Evolutionary conservation across 805 yeast genomes (phyloP).

Genomic region (Candida xyloterini): DNA sequence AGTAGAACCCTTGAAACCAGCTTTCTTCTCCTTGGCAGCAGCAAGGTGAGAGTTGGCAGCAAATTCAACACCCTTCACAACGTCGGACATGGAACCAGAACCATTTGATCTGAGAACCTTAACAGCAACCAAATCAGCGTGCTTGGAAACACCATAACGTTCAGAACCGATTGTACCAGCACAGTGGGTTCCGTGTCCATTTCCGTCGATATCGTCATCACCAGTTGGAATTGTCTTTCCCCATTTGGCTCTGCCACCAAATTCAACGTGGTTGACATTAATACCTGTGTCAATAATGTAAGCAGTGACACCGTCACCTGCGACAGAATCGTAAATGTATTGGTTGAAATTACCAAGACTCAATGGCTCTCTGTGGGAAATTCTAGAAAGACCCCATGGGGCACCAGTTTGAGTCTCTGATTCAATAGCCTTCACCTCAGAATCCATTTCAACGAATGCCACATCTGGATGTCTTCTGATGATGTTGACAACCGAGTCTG

Average conservation of each 20-base stretch:
- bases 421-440: conserved; percentile 61
- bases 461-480: conserved; percentile 57
- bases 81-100: conserved; percentile 80
- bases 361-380: conserved; percentile 75
- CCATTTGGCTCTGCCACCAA: conserved; percentile 82
- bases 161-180: conserved; percentile 92
- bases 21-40: conserved; percentile 45
- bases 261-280: conserved; percentile 69
- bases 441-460: conserved; percentile 67
- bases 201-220: conserved; percentile 72
- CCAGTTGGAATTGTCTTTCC: conserved; percentile 77
- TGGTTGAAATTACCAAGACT: conserved; percentile 68
- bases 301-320: conserved; percentile 81
- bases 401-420: conserved; percentile 75
- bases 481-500: conserved; percentile 67
- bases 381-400: conserved; percentile 93
- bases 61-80: conserved; percentile 78
- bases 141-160: conserved; percentile 80
- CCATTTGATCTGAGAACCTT: conserved; percentile 82
- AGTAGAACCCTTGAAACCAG: conserved; percentile 78
- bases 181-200: conserved; percentile 96
- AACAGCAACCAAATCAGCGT: conserved; percentile 75
- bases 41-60: conserved; percentile 71
- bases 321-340: conserved; percentile 67
- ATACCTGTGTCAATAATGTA: conserved; percentile 92